Evolutionary conservation across 2,329 filamentous ascomycete genomes (phyloP), one percentile per base, ranked within the genome.

Genomic region (Simplicillium sp.): DNA sequence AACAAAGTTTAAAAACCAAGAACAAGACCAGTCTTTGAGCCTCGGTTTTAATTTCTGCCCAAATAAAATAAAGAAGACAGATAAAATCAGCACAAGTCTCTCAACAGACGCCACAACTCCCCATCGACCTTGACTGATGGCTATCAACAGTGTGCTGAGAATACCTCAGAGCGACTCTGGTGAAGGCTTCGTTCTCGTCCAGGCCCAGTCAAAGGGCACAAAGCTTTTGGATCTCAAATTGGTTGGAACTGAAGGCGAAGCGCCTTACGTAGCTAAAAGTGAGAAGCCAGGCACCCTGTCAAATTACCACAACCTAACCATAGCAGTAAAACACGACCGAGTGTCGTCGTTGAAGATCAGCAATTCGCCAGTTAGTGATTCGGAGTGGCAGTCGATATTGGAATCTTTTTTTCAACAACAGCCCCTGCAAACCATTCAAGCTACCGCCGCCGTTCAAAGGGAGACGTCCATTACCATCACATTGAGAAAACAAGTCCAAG

Each of bases 361-460:
- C 50, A 75, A 70, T 48, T 73, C 68, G 38, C 66, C 68, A n/a
- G 72, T 73, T 45, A 67, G 70, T 16, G 63, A 75, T 43, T 64
- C 70, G n/a, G 80, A 87, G 57, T 89, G 84, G 84, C 70, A 79
- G 54, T 53, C 59, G 12, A 72, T 83, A 38, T 60, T 89, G 14
- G 62, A 65, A 36, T 66, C 70, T 36, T 60, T 80, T 37, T 65
- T 89, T 29, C 64, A 77, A 9, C 62, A 71, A 40, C 62, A 68
- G 34, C 59, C 67, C 11, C 53, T 72, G 35, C 60, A 71, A 14
- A 71, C 73, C 44, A 68, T 84, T 17, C 75, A 84, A 47, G 67
- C 68, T 15, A 67, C 77, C 15, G 82, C 81, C 16, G 68, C 75
- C 4, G 65, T 84, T 36, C 64, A 71, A 37, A 66, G 67, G 36